A percentile compares a stretch with the other conserved stretches of the same genome.
Evolutionary conservation across 345 rosid genomes (phyloP).

Genomic region (Pugionium dolabratum): DNA sequence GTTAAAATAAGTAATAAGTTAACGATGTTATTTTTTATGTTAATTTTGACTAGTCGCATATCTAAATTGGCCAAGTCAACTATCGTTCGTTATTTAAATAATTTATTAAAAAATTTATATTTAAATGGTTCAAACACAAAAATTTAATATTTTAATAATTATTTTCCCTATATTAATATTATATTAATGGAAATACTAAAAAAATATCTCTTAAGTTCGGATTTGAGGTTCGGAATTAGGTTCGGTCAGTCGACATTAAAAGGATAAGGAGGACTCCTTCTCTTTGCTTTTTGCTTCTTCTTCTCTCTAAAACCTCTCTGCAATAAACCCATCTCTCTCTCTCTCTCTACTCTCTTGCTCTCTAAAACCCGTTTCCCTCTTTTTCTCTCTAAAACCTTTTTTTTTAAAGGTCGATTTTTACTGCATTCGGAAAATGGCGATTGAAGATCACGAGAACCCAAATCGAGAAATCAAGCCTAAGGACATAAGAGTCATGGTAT

Average conservation of each 20-base stretch:
- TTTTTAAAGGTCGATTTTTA: background rate
- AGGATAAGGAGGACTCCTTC: slow-evolving; percentile 63
- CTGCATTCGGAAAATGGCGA: slow-evolving; percentile 65
- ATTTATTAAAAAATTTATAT: no score
- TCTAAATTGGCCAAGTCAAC: no score
- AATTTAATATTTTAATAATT: no score
- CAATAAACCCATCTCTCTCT: slow-evolving; percentile 32
- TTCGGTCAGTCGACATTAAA: slow-evolving; percentile 35
- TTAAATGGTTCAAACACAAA: no score
- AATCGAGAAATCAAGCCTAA: slow-evolving; percentile 68
- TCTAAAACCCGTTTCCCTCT: slow-evolving; percentile 23
- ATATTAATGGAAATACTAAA: no score
- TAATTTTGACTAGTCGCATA: no score
- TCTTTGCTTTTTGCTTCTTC: background rate
- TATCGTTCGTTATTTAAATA: no score
- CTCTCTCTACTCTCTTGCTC: background rate
- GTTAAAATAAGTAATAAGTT: no score
- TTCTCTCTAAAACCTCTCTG: slow-evolving; percentile 37
- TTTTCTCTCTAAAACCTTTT: slow-evolving; percentile 31
- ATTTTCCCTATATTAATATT: no score
- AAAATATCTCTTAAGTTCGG: no score
- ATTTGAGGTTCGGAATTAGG: slow-evolving; percentile 5
- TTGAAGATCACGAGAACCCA: slow-evolving; percentile 68
- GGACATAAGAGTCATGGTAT: slow-evolving; percentile 68
- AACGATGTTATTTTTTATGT: no score